Percentiles rank a stretch among this genome's conserved stretches.
Conservation (phyloP, 352 stramenopile species). For the Phytopythium oedochilum region DNA sequence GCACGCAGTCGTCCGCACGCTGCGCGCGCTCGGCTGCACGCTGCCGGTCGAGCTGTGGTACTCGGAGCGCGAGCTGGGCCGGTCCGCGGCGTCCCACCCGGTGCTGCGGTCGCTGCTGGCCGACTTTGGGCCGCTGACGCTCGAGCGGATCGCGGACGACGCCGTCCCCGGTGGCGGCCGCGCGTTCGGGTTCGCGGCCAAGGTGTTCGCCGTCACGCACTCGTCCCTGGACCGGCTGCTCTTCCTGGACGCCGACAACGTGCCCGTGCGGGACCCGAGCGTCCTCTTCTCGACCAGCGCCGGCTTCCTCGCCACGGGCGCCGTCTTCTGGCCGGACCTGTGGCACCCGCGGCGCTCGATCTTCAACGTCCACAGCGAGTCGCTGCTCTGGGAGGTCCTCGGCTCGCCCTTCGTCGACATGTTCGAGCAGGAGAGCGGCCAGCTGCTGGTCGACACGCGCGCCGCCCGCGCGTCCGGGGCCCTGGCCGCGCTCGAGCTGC, state of each 20-base stretch:
- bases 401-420: constrained; percentile 43
- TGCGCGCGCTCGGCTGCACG: constrained; percentile 27
- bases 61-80: constrained; percentile 25
- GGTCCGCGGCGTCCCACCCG: constrained; percentile 8
- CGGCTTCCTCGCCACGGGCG: constrained; percentile 27
- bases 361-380: constrained; percentile 51
- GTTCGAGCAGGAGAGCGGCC: constrained; percentile 69
- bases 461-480: constrained; percentile 26
- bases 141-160: constrained; percentile 22
- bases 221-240: constrained; percentile 40
- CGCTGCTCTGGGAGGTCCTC: constrained; percentile 48
- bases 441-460: constrained; percentile 45
- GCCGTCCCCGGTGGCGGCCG: no score
- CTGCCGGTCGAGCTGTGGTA: constrained; percentile 59
- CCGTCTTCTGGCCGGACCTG: constrained; percentile 66
- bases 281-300: constrained; percentile 43
- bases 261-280: constrained; percentile 45
- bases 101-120: constrained; percentile 20
- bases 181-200: constrained; percentile 57
- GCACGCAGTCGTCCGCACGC: constrained; percentile 28
- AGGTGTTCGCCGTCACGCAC: constrained; percentile 48
- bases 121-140: constrained; percentile 15
- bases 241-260: constrained; percentile 63
- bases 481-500: constrained; percentile 22
- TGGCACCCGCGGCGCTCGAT: constrained; percentile 53